Conservation (phyloP, 805 yeast genomes). For the Candida glaebosa region DNA sequence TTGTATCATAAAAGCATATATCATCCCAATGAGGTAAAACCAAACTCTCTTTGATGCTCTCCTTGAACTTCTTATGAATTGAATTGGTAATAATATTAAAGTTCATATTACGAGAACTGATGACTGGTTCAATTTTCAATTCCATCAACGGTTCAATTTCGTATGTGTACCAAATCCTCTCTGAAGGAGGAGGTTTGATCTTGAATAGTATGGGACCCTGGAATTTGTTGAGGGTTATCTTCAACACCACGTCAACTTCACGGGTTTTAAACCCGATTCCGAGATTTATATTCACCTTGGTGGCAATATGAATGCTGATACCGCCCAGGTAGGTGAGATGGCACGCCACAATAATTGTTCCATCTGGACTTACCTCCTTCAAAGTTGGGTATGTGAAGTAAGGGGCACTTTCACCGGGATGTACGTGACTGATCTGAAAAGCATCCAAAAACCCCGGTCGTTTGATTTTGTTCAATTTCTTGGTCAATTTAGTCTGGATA, state of each 20-base stretch:
- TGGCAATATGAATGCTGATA: constrained; percentile 71
- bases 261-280: constrained; percentile 68
- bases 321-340: constrained; percentile 72
- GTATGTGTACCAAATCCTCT: constrained; percentile 88
- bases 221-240: constrained; percentile 62
- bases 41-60: constrained; percentile 71
- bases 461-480: constrained; percentile 74
- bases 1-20: constrained; percentile 63
- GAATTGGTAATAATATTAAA: constrained; percentile 76
- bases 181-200: constrained; percentile 87
- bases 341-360: constrained; percentile 59
- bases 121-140: constrained; percentile 83
- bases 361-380: constrained; percentile 72
- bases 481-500: constrained; percentile 57
- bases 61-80: constrained; percentile 74
- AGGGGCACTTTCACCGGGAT: constrained; percentile 81
- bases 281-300: constrained; percentile 71
- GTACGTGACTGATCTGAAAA: constrained; percentile 65
- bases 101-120: constrained; percentile 77
- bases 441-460: constrained; percentile 87
- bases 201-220: constrained; percentile 70
- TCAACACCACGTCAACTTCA: constrained; percentile 71
- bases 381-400: constrained; percentile 69
- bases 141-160: constrained; percentile 73
- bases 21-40: constrained; percentile 92